Conservation (phyloP, 441 rosid genomes). For the Flueggea neowawraea region DNA sequence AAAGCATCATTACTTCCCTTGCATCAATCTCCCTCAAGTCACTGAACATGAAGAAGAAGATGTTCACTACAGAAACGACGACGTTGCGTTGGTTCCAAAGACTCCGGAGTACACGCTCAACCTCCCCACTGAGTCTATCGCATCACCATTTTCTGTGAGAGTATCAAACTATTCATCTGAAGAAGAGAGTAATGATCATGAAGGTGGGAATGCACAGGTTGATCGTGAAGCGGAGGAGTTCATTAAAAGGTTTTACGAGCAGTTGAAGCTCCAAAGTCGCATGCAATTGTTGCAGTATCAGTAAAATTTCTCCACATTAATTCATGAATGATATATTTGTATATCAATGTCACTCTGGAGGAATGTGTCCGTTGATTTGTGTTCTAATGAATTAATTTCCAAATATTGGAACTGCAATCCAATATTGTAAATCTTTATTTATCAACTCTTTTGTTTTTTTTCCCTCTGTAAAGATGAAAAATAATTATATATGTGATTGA, state of each 20-base stretch:
- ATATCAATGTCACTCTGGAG: too few species aligned
- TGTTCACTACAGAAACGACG: conserved; percentile 1
- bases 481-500: too few species aligned
- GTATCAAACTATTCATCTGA: conserved; percentile 46
- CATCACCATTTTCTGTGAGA: conserved; percentile 40
- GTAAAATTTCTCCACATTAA: conserved; percentile 2
- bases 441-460: background rate
- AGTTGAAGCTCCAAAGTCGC: conserved; percentile 42
- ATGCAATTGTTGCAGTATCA: conserved; percentile 44
- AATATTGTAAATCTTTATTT: background rate
- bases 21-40: conserved; percentile 47
- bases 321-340: background rate
- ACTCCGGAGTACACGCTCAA: conserved; percentile 44
- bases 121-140: conserved; percentile 2
- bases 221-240: conserved; percentile 55
- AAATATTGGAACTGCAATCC: background rate
- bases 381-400: too few species aligned
- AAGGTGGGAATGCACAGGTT: conserved; percentile 6
- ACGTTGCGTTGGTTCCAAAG: conserved; percentile 30
- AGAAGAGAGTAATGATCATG: conserved; percentile 22
- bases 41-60: conserved; percentile 22
- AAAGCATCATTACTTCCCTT: conserved; percentile 44
- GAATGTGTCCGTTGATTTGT: too few species aligned
- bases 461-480: too few species aligned
- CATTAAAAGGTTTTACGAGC: conserved; percentile 52